phyloP scores from a whole-genome alignment of 148 eudicot species.

The Polygonum aviculare region DNA sequence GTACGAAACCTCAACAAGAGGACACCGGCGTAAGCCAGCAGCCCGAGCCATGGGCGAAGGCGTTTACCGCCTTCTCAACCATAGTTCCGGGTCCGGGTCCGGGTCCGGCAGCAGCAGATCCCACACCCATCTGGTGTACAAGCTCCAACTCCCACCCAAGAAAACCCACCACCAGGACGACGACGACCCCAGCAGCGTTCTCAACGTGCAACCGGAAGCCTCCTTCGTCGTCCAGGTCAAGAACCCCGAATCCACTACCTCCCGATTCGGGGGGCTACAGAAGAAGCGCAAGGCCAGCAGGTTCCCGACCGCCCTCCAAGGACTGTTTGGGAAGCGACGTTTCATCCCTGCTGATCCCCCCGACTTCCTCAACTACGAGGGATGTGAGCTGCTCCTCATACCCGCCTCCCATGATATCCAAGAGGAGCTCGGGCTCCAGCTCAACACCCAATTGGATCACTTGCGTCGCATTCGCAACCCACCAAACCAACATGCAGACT shows the following conservation, averaged over 20 bases:
- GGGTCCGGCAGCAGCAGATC: conserved; percentile 7
- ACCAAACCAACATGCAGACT: neutral
- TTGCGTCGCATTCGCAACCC: neutral
- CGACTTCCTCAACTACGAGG: conserved; percentile 71
- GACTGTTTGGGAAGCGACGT: conserved; percentile 32
- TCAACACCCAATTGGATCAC: conserved; percentile 9
- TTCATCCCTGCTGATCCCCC: conserved; percentile 57
- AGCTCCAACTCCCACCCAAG: conserved; percentile 48
- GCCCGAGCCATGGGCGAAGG: conserved; percentile 77
- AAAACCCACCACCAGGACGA: conserved; percentile 7
- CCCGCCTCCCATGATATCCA: conserved; percentile 59
- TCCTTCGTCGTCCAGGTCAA: conserved; percentile 66
- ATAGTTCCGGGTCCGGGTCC: conserved; percentile 15
- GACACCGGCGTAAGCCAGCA: conserved; percentile 38
- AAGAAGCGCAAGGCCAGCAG: conserved; percentile 49
- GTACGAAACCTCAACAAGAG: conserved; percentile 60
- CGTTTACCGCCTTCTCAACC: conserved; percentile 53
- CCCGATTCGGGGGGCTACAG: conserved; percentile 39
- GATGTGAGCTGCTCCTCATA: conserved; percentile 69
- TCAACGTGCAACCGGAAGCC: conserved; percentile 47
- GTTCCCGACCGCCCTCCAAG: conserved; percentile 63
- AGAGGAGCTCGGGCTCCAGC: conserved; percentile 58
- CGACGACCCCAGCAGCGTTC: conserved; percentile 36
- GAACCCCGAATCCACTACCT: conserved; percentile 40
- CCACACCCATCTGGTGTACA: conserved; percentile 72